Percentiles rank a stretch among this genome's conserved stretches.
phyloP scores from a whole-genome alignment of 2,329 filamentous ascomycete species.

The Aureobasidium sp. region DNA sequence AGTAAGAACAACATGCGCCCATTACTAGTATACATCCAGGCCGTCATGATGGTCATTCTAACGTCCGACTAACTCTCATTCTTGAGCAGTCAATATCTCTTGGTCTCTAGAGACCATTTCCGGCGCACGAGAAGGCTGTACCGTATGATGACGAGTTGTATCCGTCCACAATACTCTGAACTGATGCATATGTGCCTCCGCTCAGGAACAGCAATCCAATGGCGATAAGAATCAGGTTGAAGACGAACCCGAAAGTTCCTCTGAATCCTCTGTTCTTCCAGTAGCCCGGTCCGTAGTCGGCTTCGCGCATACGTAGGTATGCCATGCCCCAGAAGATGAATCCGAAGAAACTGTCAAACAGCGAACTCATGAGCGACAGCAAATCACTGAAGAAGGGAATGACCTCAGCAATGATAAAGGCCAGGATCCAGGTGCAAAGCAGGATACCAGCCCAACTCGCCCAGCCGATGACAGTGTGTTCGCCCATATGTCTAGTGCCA shows the following conservation, averaged over 20 bases:
- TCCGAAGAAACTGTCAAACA: constrained; percentile 89
- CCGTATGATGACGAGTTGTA: constrained; percentile 59
- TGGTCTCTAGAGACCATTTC: constrained; percentile 44
- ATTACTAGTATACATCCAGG: neutral
- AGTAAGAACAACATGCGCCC: neutral
- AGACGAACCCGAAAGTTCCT: constrained; percentile 46
- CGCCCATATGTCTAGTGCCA: constrained; percentile 67
- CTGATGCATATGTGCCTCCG: constrained; percentile 66
- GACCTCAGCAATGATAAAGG: constrained; percentile 80
- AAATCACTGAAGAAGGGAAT: constrained; percentile 64
- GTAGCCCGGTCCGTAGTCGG: constrained; percentile 49
- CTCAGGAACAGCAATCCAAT: constrained; percentile 75
- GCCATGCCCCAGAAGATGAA: constrained; percentile 92
- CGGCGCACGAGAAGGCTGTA: constrained; percentile 65
- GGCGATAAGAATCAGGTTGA: constrained; percentile 66
- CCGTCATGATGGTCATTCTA: neutral
- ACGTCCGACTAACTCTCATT: neutral
- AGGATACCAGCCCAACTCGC: constrained; percentile 67
- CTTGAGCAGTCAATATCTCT: neutral
- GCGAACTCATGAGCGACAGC: constrained; percentile 66
- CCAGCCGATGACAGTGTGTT: constrained; percentile 79
- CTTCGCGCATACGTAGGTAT: constrained; percentile 66
- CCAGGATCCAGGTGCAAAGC: constrained; percentile 68
- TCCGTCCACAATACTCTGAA: constrained; percentile 65
- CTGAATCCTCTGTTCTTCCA: constrained; percentile 46